phyloP scores from a whole-genome alignment of 176 grass and related monocot genomes.

The Eragrostis curvula region DNA sequence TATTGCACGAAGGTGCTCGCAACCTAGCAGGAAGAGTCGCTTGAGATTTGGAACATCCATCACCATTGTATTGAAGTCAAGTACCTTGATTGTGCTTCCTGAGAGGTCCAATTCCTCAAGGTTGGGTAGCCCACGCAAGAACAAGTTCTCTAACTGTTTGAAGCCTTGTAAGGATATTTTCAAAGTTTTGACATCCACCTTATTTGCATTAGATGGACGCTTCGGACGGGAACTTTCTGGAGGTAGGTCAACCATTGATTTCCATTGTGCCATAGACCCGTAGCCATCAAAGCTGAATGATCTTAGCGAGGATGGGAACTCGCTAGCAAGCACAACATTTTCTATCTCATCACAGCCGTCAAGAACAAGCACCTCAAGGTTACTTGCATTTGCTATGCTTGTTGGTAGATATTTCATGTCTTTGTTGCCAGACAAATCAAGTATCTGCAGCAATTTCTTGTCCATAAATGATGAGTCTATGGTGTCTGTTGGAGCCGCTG shows the following conservation, averaged over 20 bases:
- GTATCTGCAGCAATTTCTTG: background rate
- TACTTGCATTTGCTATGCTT: background rate
- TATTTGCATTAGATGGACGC: background rate
- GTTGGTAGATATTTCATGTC: background rate
- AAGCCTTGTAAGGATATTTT: background rate
- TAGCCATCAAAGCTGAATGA: conserved; percentile 11
- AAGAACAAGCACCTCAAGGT: conserved; percentile 8
- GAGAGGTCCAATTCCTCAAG: conserved; percentile 15
- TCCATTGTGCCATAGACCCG: background rate
- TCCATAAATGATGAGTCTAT: background rate
- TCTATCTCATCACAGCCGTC: conserved; percentile 14
- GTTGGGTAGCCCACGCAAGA: background rate
- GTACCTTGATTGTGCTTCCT: conserved; percentile 1
- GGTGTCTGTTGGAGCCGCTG: background rate
- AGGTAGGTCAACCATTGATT: background rate
- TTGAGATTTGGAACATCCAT: background rate
- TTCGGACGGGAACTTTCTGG: background rate
- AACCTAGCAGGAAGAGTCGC: background rate
- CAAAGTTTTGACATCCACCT: background rate
- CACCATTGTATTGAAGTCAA: conserved; percentile 3
- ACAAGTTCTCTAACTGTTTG: background rate
- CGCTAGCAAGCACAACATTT: background rate
- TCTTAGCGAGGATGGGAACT: background rate
- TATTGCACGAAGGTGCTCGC: background rate
- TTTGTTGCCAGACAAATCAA: background rate